A percentile compares a stretch with the other conserved stretches of the same genome.
phyloP scores from a whole-genome alignment of 2,329 filamentous ascomycete genomes.

The Botrytis hyacinthi region DNA sequence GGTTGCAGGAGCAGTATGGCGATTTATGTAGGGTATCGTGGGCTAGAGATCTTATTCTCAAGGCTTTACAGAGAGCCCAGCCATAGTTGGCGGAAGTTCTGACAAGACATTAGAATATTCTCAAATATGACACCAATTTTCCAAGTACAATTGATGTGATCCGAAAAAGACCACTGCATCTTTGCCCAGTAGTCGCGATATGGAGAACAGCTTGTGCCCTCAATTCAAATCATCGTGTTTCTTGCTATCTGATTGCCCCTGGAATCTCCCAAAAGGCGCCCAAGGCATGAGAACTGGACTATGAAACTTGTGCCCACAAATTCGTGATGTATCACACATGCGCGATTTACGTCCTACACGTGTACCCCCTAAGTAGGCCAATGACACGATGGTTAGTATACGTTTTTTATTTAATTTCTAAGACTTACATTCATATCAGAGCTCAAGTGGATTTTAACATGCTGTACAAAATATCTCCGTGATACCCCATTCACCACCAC shows the following conservation, averaged over 20 bases:
- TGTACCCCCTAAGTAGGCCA: neutral
- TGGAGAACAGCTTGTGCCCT: neutral
- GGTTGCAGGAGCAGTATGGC: constrained; percentile 36
- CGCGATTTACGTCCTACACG: neutral
- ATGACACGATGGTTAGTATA: neutral
- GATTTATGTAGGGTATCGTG: constrained; percentile 21
- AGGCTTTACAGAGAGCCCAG: neutral
- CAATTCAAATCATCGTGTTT: neutral
- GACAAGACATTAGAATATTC: neutral
- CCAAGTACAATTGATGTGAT: neutral
- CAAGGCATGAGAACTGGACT: neutral
- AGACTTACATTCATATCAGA: neutral
- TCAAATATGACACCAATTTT: neutral
- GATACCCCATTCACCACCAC: neutral
- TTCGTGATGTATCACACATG: neutral
- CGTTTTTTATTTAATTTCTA: too few species aligned
- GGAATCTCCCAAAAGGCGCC: neutral
- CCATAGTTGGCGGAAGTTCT: neutral
- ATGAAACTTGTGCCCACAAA: neutral
- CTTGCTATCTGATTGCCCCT: neutral
- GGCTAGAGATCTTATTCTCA: neutral
- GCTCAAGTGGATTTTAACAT: neutral
- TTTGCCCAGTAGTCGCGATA: neutral
- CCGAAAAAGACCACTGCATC: neutral
- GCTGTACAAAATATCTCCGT: neutral